Conservation (phyloP, 2,329 filamentous ascomycete species). For the Colletotrichum sidae region DNA sequence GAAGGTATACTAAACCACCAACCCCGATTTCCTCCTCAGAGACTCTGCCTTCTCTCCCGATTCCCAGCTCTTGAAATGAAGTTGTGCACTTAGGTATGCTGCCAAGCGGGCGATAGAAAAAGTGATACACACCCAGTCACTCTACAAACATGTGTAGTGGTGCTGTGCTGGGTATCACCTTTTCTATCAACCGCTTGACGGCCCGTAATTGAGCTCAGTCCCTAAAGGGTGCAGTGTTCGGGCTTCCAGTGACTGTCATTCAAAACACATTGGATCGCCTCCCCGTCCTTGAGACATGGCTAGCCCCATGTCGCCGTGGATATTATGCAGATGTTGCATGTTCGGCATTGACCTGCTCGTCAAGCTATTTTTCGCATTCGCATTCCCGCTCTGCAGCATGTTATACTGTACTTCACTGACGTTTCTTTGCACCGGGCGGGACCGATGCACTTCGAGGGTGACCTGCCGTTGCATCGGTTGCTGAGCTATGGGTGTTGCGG, state of each 20-base stretch:
- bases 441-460: slow-evolving; percentile 57
- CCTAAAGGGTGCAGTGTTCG: neutral
- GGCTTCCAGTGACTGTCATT: slow-evolving; percentile 45
- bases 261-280: slow-evolving; percentile 65
- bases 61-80: too few relatives aligned
- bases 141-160: too few relatives aligned
- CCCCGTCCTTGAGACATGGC: slow-evolving; percentile 57
- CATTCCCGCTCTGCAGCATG: slow-evolving; percentile 55
- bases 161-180: too few relatives aligned
- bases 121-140: too few relatives aligned
- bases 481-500: slow-evolving; percentile 48
- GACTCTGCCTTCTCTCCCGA: too few relatives aligned
- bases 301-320: slow-evolving; percentile 58
- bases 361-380: slow-evolving; percentile 51
- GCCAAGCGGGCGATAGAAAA: too few relatives aligned
- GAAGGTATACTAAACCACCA: too few relatives aligned
- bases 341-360: slow-evolving; percentile 60
- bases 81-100: too few relatives aligned
- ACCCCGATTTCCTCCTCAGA: too few relatives aligned
- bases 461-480: slow-evolving; percentile 53
- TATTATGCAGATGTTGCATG: slow-evolving; percentile 56
- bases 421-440: slow-evolving; percentile 48
- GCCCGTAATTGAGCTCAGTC: too few relatives aligned
- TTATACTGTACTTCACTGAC: slow-evolving; percentile 50
- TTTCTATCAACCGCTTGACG: too few relatives aligned